Conservation (phyloP, 176 grass and related monocot genomes). For the Alloteropsis semialata region DNA sequence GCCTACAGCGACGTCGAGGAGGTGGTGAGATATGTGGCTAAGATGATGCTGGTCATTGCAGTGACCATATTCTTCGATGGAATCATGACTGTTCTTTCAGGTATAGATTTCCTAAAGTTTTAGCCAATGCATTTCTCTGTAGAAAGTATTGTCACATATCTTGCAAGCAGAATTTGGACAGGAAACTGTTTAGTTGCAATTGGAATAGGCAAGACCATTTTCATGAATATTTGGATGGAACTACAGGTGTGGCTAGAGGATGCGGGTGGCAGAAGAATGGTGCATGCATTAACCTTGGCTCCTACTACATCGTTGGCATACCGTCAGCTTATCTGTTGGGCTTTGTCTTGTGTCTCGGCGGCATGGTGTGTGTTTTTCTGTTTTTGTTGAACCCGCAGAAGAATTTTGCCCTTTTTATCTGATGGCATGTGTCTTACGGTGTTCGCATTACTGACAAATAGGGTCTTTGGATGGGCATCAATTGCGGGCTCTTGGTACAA, state of each 20-base stretch:
- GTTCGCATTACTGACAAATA: not conserved
- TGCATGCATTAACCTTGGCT: conserved; percentile 61
- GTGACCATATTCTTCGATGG: conserved; percentile 43
- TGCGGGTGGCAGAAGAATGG: conserved; percentile 85
- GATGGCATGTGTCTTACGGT: not conserved
- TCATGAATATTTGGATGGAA: no score
- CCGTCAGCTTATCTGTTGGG: conserved; percentile 58
- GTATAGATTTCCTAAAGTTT: not conserved
- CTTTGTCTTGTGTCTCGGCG: conserved; percentile 55
- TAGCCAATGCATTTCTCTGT: no score
- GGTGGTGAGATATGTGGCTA: conserved; percentile 50
- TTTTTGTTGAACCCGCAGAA: no score
- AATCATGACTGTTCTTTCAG: conserved; percentile 43
- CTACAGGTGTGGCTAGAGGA: conserved; percentile 65
- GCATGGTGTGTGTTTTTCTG: conserved; percentile 29
- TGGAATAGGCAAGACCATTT: no score
- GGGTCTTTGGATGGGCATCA: conserved; percentile 83
- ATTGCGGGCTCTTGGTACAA: conserved; percentile 60
- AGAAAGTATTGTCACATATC: no score
- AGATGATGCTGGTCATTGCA: conserved; percentile 63
- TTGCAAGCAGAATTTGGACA: no score
- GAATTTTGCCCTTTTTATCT: not conserved
- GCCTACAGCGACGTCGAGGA: conserved; percentile 75
- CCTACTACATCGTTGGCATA: conserved; percentile 61
- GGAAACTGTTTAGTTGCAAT: no score